These are phyloP conservation scores for Ceratobasidium sp. DNA, from an alignment of 1,284 basidiomycete genomes.

Conservation along the genomic window DNA sequence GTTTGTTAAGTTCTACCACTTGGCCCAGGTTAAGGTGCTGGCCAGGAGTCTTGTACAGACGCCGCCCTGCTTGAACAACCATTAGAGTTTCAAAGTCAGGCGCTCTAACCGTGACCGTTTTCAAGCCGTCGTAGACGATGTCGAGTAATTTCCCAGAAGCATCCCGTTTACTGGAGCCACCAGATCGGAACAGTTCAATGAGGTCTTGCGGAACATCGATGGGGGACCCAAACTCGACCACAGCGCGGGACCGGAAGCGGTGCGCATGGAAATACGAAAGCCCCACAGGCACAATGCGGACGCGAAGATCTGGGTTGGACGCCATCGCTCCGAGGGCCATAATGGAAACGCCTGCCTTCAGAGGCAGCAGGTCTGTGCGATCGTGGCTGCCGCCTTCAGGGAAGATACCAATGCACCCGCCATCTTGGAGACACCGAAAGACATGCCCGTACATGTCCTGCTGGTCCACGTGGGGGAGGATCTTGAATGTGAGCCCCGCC, in stretches of 20 bases:
- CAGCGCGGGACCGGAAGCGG: conserved; percentile 92
- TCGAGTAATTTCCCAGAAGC: conserved; percentile 92
- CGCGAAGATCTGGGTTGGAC: conserved; percentile 83
- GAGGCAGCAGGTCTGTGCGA: conserved; percentile 90
- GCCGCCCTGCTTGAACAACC: conserved; percentile 95
- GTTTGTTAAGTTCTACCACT: conserved; percentile 96
- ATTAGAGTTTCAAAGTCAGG: conserved; percentile 99
- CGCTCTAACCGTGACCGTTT: conserved; percentile 95
- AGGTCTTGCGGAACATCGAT: conserved; percentile 88
- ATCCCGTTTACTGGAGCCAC: conserved; percentile 88
- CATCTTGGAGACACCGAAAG: conserved; percentile 86
- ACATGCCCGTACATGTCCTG: conserved; percentile 95
- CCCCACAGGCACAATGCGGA: conserved; percentile 95
- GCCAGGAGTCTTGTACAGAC: conserved; percentile 94
- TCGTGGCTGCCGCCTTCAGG: conserved; percentile 98
- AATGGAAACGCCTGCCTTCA: conserved; percentile 95
- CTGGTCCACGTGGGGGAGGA: conserved; percentile 88
- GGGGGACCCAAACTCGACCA: conserved; percentile 95
- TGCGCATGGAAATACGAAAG: conserved; percentile 96
- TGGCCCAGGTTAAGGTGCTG: conserved; percentile 95
- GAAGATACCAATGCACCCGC: conserved; percentile 94
- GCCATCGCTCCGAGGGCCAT: conserved; percentile 99
- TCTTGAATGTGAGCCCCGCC: conserved; percentile 78
- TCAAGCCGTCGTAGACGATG: conserved; percentile 94
- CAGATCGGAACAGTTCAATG: conserved; percentile 90